Evolutionary conservation across 2,329 filamentous ascomycete genomes (phyloP), one percentile per base, ranked within the genome.

Genomic region (Talaromyces albobiverticillius): DNA sequence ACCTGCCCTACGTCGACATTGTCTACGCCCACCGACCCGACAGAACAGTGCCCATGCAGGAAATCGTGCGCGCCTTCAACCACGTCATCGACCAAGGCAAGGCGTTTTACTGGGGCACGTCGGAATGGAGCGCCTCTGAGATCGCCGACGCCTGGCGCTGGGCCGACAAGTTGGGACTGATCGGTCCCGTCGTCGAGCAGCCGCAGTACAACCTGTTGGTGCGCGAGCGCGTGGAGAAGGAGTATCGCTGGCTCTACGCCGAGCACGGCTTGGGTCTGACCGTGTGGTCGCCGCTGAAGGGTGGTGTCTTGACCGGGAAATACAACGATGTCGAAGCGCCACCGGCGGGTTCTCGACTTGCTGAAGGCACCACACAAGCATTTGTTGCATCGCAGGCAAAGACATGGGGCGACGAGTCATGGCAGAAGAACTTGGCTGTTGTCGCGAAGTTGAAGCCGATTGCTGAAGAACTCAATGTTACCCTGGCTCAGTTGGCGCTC

Each of bases 71-170:
- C 51, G 84, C 81, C 51, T 88, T 89, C 75, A 88, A 88, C 74
- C 78, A 87, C 68, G 71, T 89, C 51, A 87, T 89, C 66, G 76
- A 84, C 67, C 78, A 77, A 0, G 86, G 86, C 60, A 84, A 87
- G 71, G 82, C 83, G 2, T 82, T 89, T 59, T 87, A 88, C 75
- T 87, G 84, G 84, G 85, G 84, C 40, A 88, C 84, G 0, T 86
- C 82, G 0, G 83, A 87, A 67, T 88, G 85, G 84, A 79, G 76
- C 57, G 82, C 85, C 41, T 79, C 81, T 55, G 84, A 87, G 72
- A 87, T 88, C 64, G 79, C 80, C 5, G 77, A 82, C 55, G 85
- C 85, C 3, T 83, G 81, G 78, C 74, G 82, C 36, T 74, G 82
- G 57, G 82, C 85, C 31, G 82, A 86, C 60, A 78, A 76, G 59